A percentile compares a stretch with the other conserved stretches of the same genome.
These are phyloP conservation scores for Aphanomyces stellatus DNA, from an alignment of 352 stramenopile species.

Conservation along the genomic window DNA sequence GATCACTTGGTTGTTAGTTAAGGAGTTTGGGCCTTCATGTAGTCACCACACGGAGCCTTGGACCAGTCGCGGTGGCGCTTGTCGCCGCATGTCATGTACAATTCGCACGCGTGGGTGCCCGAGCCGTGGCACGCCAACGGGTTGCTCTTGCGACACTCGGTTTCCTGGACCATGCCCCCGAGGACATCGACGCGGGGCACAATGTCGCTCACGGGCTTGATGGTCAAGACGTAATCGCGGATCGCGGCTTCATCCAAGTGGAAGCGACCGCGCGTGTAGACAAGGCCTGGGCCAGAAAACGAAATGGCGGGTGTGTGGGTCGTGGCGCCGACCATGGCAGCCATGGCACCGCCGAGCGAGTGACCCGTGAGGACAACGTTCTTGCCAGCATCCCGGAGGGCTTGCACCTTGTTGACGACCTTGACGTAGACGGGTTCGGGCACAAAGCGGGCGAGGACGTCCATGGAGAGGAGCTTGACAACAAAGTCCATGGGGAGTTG, in stretches of 20 bases:
- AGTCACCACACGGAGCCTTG: slow-evolving; percentile 21
- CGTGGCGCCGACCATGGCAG: slow-evolving; percentile 75
- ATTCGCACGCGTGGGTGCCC: slow-evolving; percentile 73
- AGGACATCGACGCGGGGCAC: slow-evolving; percentile 76
- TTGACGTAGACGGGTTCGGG: slow-evolving; percentile 68
- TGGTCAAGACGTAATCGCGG: slow-evolving; percentile 77
- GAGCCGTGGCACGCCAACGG: slow-evolving; percentile 78
- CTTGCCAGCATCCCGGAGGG: slow-evolving; percentile 37
- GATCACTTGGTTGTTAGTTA: too few relatives aligned
- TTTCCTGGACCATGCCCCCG: slow-evolving; percentile 81
- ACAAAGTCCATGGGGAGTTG: slow-evolving; percentile 69
- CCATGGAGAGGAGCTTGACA: slow-evolving; percentile 77
- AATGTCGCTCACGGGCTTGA: slow-evolving; percentile 71
- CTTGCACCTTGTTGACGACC: slow-evolving; percentile 58
- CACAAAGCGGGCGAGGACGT: slow-evolving; percentile 56
- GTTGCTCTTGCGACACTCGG: slow-evolving; percentile 69
- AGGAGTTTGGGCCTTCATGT: not conserved
- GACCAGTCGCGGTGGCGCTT: slow-evolving; percentile 74
- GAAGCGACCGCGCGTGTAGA: slow-evolving; percentile 75
- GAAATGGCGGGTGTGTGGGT: slow-evolving; percentile 71
- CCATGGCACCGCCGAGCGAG: slow-evolving; percentile 76
- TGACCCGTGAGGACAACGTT: slow-evolving; percentile 76
- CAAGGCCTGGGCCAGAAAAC: slow-evolving; percentile 68
- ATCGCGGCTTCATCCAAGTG: slow-evolving; percentile 57
- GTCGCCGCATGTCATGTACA: slow-evolving; percentile 75